phyloP scores from a whole-genome alignment of 495 filamentous ascomycete species.

The Penicillium soppii region DNA sequence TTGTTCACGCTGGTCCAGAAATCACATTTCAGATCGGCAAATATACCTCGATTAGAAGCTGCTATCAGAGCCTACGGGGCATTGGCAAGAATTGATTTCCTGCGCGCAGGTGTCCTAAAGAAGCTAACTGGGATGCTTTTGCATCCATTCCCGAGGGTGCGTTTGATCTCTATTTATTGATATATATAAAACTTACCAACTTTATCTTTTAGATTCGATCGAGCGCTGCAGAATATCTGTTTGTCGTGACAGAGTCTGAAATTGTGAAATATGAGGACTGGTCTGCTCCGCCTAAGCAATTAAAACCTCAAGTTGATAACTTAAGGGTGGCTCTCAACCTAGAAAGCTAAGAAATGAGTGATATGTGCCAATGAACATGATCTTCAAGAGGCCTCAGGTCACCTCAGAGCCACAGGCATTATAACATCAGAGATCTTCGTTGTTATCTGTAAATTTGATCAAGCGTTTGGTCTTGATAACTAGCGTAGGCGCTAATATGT shows the following conservation, averaged over 20 bases:
- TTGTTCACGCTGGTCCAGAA: conserved; percentile 71
- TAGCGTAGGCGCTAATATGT: too few species aligned
- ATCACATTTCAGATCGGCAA: conserved; percentile 77
- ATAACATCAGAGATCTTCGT: too few species aligned
- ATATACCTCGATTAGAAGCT: conserved; percentile 74
- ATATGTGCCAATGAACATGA: too few species aligned
- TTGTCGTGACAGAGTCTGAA: conserved; percentile 34
- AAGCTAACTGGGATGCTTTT: conserved; percentile 60
- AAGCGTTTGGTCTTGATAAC: too few species aligned
- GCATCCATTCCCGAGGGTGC: conserved; percentile 64
- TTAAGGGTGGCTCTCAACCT: conserved; percentile 19
- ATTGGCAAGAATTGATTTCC: conserved; percentile 43
- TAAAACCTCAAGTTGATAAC: conserved; percentile 38
- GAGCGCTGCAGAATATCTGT: conserved; percentile 38
- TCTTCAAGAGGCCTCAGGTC: too few species aligned
- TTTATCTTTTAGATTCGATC: conserved; percentile 32
- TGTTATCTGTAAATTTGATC: too few species aligned
- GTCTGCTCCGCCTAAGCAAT: conserved; percentile 37
- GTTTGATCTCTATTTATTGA: not conserved
- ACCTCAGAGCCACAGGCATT: too few species aligned
- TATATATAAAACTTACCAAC: not conserved
- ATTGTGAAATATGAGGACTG: conserved; percentile 40
- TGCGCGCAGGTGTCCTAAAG: conserved; percentile 45
- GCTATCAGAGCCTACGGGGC: conserved; percentile 75
- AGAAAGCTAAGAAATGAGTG: not conserved